Conservation (phyloP, 2,329 filamentous ascomycete genomes). For the Penicillium sp. region DNA sequence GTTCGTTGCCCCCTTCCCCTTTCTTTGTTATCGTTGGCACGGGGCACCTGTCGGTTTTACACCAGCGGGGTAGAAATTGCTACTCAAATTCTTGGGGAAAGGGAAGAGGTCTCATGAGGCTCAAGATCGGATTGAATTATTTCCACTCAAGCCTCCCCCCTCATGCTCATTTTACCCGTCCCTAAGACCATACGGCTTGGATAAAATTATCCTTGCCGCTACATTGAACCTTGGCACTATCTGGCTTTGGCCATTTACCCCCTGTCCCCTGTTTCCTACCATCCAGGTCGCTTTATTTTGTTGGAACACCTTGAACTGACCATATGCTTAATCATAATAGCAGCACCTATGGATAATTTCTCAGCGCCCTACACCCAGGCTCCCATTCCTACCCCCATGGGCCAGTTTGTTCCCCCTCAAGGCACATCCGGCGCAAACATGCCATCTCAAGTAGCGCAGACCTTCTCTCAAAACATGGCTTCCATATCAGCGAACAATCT, state of each 20-base stretch:
- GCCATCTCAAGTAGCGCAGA: constrained; percentile 33
- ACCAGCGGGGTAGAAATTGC: constrained; percentile 6
- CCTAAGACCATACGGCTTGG: constrained; percentile 4
- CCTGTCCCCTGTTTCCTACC: background rate
- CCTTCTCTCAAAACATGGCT: constrained; percentile 37
- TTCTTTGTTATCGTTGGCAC: constrained; percentile 12
- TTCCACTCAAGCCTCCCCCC: background rate
- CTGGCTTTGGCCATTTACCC: constrained; percentile 3
- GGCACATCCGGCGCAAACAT: constrained; percentile 28
- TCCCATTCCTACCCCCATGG: constrained; percentile 30
- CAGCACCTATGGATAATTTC: constrained; percentile 39
- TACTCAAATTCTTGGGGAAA: background rate
- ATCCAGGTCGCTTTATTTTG: background rate
- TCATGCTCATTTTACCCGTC: background rate
- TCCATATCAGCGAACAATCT: constrained; percentile 36
- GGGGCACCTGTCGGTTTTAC: constrained; percentile 6
- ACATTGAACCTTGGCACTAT: constrained; percentile 9
- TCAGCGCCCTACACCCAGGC: constrained; percentile 36
- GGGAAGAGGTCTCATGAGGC: background rate
- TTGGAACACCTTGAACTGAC: constrained; percentile 16
- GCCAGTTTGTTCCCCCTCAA: constrained; percentile 29
- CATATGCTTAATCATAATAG: constrained; percentile 14
- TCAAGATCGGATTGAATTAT: constrained; percentile 4
- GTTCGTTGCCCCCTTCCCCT: constrained; percentile 25
- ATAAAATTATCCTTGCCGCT: constrained; percentile 4